These are phyloP conservation scores for Mycena pura DNA, from an alignment of 768 basidiomycete species.

Conservation along the genomic window DNA sequence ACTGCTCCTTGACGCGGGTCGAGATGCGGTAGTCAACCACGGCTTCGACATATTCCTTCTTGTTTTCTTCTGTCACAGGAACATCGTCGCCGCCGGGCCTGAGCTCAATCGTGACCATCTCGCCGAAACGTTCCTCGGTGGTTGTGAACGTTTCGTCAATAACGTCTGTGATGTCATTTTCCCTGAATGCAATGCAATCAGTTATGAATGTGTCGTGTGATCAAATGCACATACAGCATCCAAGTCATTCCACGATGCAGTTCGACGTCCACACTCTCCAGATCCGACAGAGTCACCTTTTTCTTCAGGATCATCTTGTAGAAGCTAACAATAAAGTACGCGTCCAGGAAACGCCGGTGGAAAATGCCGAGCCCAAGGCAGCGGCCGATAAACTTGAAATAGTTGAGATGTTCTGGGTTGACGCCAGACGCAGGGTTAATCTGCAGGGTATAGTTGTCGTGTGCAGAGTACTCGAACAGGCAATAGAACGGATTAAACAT, in stretches of 20 bases:
- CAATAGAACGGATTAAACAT: constrained; percentile 99
- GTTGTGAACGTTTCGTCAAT: constrained; percentile 99
- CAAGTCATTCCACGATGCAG: constrained; percentile 94
- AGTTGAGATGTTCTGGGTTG: constrained; percentile 99
- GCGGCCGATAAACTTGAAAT: constrained; percentile 99
- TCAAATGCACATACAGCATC: constrained; percentile 83
- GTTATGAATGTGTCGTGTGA: constrained; percentile 17
- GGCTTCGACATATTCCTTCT: constrained; percentile 95
- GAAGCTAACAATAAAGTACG: constrained; percentile 99
- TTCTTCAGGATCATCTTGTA: constrained; percentile 99
- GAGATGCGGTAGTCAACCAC: constrained; percentile 98
- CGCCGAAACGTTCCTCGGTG: constrained; percentile 96
- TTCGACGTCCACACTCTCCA: constrained; percentile 97
- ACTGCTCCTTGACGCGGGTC: constrained; percentile 97
- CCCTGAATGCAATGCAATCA: constrained; percentile 57
- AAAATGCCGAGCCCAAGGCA: constrained; percentile 96
- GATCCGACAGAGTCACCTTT: constrained; percentile 91
- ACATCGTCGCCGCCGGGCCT: constrained; percentile 87
- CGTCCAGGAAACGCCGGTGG: constrained; percentile 98
- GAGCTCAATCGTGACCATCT: constrained; percentile 96
- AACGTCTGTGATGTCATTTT: constrained; percentile 97
- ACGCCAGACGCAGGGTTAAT: constrained; percentile 98
- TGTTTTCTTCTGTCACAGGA: constrained; percentile 95
- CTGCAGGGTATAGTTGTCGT: constrained; percentile 99
- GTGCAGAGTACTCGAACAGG: constrained; percentile 98